A percentile compares a stretch with the other conserved stretches of the same genome.
Conservation (phyloP, 805 yeast species). For the Zygotorulaspora chibaensis region DNA sequence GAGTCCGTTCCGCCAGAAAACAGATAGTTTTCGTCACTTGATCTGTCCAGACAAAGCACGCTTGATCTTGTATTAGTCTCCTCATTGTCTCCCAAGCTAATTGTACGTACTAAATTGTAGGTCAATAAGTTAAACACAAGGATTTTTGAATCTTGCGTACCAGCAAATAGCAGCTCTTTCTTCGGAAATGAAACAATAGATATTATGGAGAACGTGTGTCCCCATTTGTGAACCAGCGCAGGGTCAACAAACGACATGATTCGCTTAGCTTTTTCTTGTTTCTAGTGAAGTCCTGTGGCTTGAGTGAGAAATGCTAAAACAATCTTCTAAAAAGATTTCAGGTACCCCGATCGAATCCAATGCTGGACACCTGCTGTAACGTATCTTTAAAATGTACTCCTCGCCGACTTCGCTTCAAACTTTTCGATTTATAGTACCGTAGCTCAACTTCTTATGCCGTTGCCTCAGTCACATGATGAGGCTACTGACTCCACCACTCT, state of each 20-base stretch:
- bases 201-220: slow-evolving; percentile 63
- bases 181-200: slow-evolving; percentile 62
- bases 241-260: slow-evolving; percentile 10
- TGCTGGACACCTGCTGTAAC: no score
- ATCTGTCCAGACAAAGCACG: slow-evolving; percentile 63
- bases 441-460: no score
- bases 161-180: slow-evolving; percentile 66
- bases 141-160: slow-evolving; percentile 83
- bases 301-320: not conserved
- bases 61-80: slow-evolving; percentile 33
- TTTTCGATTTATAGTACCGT: no score
- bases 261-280: not conserved
- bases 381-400: no score
- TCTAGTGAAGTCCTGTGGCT: not conserved
- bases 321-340: no score
- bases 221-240: slow-evolving; percentile 68
- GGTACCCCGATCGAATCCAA: no score
- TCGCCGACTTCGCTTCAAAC: no score
- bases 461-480: no score
- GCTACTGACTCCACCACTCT: no score
- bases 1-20: slow-evolving; percentile 92
- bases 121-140: slow-evolving; percentile 63
- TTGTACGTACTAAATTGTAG: slow-evolving; percentile 47
- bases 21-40: slow-evolving; percentile 50
- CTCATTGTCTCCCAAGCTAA: slow-evolving; percentile 44